Percentiles rank a stretch among this genome's conserved stretches.
phyloP scores from a whole-genome alignment of 2,329 filamentous ascomycete genomes.

The Arthrobotrys sphaeroides region DNA sequence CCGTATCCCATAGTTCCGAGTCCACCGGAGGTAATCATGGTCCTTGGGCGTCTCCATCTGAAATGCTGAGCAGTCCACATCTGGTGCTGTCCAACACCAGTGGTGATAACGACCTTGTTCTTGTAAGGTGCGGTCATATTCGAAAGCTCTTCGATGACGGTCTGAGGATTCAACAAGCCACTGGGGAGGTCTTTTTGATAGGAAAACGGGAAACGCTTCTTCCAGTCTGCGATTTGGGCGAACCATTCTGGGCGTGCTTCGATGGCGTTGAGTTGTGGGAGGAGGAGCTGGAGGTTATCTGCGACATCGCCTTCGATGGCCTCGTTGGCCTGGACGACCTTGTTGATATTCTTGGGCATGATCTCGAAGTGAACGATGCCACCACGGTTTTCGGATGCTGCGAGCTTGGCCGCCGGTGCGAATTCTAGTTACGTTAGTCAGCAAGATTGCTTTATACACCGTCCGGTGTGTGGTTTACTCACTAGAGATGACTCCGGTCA shows the following conservation, averaged over 20 bases:
- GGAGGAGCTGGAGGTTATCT: conserved; percentile 76
- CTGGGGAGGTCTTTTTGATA: conserved; percentile 81
- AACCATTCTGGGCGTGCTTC: conserved; percentile 84
- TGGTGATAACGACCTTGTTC: conserved; percentile 85
- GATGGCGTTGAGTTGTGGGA: conserved; percentile 73
- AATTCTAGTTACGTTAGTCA: conserved; percentile 67
- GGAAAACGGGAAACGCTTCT: conserved; percentile 84
- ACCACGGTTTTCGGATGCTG: conserved; percentile 83
- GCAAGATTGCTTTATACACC: not conserved
- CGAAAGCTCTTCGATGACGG: conserved; percentile 88
- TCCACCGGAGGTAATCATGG: conserved; percentile 96
- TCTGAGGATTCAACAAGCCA: conserved; percentile 92
- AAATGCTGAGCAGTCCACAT: conserved; percentile 99
- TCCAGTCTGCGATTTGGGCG: conserved; percentile 87
- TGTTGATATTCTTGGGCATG: conserved; percentile 99
- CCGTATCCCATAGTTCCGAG: conserved; percentile 97
- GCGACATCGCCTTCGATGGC: conserved; percentile 93
- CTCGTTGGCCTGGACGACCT: conserved; percentile 95
- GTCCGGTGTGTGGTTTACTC: conserved; percentile 9
- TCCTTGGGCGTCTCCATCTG: conserved; percentile 88
- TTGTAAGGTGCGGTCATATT: conserved; percentile 82
- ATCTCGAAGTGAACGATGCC: conserved; percentile 98
- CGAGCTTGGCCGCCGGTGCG: conserved; percentile 84
- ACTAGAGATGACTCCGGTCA: conserved; percentile 78
- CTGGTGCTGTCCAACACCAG: conserved; percentile 96